Percentiles rank a stretch among this genome's conserved stretches.
Evolutionary conservation across 164 flowering plant species (phyloP).

Genomic region (Litsea cubeba): DNA sequence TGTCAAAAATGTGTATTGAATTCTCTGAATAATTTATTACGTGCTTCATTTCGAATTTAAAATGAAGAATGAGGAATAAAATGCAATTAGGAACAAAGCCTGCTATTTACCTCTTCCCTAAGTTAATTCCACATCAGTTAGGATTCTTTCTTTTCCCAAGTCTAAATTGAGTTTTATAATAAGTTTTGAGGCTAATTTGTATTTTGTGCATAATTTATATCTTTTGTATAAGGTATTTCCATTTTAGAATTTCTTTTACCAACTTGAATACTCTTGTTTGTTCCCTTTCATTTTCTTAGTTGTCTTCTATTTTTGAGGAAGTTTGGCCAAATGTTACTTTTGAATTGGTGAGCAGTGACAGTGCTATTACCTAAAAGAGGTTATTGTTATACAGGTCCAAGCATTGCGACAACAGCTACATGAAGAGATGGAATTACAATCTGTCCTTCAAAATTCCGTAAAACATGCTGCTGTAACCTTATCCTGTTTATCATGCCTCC

Average conservation of each 20-base stretch:
- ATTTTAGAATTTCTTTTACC: not conserved
- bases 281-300: not conserved
- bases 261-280: not conserved
- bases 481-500: constrained; percentile 37
- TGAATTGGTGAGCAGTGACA: not conserved
- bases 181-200: not conserved
- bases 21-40: no score
- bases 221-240: not conserved
- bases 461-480: constrained; percentile 27
- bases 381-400: constrained; percentile 33
- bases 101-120: no score
- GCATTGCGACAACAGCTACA: constrained; percentile 43
- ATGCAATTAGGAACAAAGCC: no score
- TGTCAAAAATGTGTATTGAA: no score
- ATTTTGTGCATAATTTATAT: not conserved
- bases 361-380: not conserved
- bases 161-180: no score
- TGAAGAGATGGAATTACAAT: constrained; percentile 59
- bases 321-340: not conserved
- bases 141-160: no score
- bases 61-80: no score
- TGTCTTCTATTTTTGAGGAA: not conserved
- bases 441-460: constrained; percentile 42
- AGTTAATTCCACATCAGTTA: no score
- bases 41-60: no score